Evolutionary conservation across 805 yeast genomes (phyloP), one percentile per base, ranked within the genome.

Genomic region (Ogataea haglerorum): DNA sequence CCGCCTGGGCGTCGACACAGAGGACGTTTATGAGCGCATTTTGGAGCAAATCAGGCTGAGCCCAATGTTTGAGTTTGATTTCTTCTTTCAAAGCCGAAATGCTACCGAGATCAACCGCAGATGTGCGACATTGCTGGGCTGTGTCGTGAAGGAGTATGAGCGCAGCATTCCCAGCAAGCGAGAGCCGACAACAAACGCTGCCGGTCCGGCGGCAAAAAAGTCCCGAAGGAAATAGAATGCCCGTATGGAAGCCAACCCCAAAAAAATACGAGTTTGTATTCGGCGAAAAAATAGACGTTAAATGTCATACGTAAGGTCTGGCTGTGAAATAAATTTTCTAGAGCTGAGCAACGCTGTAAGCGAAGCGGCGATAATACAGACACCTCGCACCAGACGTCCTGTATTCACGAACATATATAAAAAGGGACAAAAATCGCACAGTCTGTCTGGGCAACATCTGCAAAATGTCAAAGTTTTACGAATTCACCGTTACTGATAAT

Each of bases 1-100:
- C 66, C 72, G 83, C 45, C 78, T 76, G 57, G 99, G 99, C 0
- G 61, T 90, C 24, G 96, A 87, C 51, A 70, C 82, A 17, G 81
- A 80, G 10, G 88, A 85, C 54, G 67, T 91, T 12, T 85, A 82
- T 57, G 99, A 91, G 43, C 63, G 76, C 47, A 81, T 91, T 34
- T 73, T 88, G 40, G 86, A 82, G 45, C 81, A 83, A 21, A 80
- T 91, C 29, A 70, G 86, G 42, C 75, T 75, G 30, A 79, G 85
- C 10, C 85, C 91, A 4, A 64, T 87, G 56, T 89, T 91, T 66
- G 77, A 88, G 50, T 83, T 87, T 57, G 96, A 93, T 62, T 89
- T 85, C 70, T 89, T 85, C 65, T 75, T 93, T 56, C 84, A 85
- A 50, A 80, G 89, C 40, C 73, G 96, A 53, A 79, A 85, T 5